Base-by-base conservation (phyloP, 208 protist genomes). In the Lotmaria passim region DNA sequence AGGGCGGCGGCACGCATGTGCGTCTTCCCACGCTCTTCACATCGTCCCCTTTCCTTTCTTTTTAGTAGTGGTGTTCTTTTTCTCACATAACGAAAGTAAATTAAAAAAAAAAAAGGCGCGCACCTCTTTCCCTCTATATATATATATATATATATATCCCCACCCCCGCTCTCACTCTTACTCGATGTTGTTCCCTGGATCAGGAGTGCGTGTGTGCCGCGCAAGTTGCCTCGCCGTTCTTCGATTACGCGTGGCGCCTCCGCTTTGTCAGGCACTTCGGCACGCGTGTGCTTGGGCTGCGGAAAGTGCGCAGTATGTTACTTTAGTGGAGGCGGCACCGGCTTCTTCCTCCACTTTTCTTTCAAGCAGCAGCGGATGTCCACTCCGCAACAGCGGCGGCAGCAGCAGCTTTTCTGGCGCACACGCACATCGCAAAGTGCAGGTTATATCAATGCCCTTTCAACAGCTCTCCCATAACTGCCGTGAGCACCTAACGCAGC, bases 401-500 rank as follows among this genome's bases (percentile, higher is more conserved):
- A 46, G 41, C 11, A 46, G 47, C 47, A 52, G 14, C 50, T 33
- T 56, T 34, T 12, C n/a, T n/a, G n/a, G 44, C 44, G 38, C 14
- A 41, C 38, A 41, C 38, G 38, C 38, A 14, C 41, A 46, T 15
- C 41, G 41, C 41, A 56, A 58, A 5, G 62, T 58, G 7, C 33
- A 59, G 17, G n/a, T 76, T 48, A 28, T 26, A 14, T 65, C 62
- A 6, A 38, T 24, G 26, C 8, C 61, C 3, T 12, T 46, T 14
- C 21, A 39, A 11, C 61, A 70, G 3, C 65, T 84, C 1, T 31
- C 50, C 19, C 17, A 41, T 6, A 28, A 21, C 21, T 62, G 81
- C 24, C 68, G 53, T 12, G 24, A n/a, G 10, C 69, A 80, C 39
- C 58, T 84, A 19, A n/a, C 28, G 21, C 52, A 73, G 31, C 44